Conservation (phyloP, 2,329 filamentous ascomycete species). For the Fonsecaea monophora region DNA sequence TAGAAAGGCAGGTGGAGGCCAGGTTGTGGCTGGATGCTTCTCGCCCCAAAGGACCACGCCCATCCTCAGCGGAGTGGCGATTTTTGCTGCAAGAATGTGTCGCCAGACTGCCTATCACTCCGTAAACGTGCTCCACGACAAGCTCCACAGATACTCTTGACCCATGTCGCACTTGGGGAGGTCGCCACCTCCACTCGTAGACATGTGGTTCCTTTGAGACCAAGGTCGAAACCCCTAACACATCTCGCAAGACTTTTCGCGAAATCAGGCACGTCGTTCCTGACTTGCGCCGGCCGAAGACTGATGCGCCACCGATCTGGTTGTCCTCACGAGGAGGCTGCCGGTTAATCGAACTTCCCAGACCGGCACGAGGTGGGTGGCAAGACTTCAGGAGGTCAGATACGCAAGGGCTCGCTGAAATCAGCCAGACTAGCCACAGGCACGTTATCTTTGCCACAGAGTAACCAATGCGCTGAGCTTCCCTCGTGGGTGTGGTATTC, state of each 20-base stretch:
- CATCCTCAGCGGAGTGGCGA: neutral
- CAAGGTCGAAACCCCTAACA: neutral
- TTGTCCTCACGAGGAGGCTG: constrained; percentile 8
- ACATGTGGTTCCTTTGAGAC: neutral
- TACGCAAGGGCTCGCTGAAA: neutral
- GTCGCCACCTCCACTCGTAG: neutral
- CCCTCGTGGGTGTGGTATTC: neutral
- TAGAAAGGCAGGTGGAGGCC: neutral
- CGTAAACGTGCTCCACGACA: neutral
- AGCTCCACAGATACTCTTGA: neutral
- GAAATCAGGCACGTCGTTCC: neutral
- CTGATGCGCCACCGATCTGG: constrained; percentile 3
- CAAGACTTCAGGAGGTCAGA: constrained; percentile 10
- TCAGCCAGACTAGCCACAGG: constrained; percentile 9
- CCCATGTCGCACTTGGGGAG: neutral
- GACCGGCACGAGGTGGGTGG: constrained; percentile 7
- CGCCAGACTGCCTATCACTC: neutral
- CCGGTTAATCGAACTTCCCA: constrained; percentile 19
- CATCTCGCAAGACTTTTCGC: neutral
- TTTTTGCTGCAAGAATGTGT: neutral
- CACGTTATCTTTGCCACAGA: constrained; percentile 3
- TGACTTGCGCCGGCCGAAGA: neutral
- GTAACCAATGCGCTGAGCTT: constrained; percentile 11
- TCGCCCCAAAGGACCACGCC: neutral
- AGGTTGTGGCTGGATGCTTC: neutral